Base-by-base conservation (phyloP, 2,329 filamentous ascomycete species). In the Leptoxyphium fumago region DNA sequence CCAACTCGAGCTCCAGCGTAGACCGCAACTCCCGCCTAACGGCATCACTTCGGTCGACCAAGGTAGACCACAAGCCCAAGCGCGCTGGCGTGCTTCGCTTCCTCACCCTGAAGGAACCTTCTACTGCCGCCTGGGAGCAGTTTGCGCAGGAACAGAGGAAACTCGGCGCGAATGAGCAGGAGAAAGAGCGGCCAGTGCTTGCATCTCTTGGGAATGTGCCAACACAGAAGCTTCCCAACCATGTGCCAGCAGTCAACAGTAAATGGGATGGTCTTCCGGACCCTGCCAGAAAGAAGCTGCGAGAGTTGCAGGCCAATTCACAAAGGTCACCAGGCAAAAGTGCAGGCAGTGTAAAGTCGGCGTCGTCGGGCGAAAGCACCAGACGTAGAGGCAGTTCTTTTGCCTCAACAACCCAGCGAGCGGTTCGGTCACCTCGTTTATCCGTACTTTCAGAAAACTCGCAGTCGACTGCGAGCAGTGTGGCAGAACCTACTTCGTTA, bases 241-340 rank as follows among this genome's bases (percentile, higher is more conserved):
- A 58, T 43, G 68, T 73, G 1, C 71, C 71, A 15, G 72, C 67
- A 48, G 70, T 73, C 30, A 74, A 73, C 47, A 67, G 67, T 26
- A 73, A 70, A 55, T 74, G 71, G 71, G 65, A 74, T 49, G 71
- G 71, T 9, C 53, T 73, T 7, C 71, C 71, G 10, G 61, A 67
- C 17, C 47, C 54, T 1, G 50, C 62, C 38, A 68, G 65, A 49
- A 49, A 55, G 11, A 59, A 50, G 44, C 21, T 40, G 43, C 26
- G 39, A 38, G 29, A 42, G n/a, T 29, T 36, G 30, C 28, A 29
- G 21, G 26, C 43, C 14, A 40, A 44, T 30, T 39, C 39, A 34
- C 43, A 39, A 42, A 42, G 39, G 39, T 18, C 29, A 30, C 4
- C 38, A 18, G 11, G 38, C 15, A 36, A 36, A 36, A 15, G 32